These are phyloP conservation scores for Pleurotus salmoneostramineus DNA, from an alignment of 768 basidiomycete species.

Conservation along the genomic window DNA sequence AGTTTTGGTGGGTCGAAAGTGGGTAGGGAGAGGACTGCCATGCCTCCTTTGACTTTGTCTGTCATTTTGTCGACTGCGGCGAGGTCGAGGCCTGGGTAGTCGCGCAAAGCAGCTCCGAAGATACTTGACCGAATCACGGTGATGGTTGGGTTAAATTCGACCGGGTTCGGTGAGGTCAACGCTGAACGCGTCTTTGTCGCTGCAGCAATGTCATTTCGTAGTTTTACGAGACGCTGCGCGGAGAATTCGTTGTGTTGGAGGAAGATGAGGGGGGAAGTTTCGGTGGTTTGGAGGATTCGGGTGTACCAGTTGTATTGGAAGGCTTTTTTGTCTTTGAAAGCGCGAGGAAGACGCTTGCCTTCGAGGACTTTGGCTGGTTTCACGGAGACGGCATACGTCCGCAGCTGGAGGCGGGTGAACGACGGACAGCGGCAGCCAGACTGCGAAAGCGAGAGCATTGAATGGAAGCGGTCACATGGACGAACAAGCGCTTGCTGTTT, in stretches of 20 bases:
- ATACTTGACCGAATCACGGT: slow-evolving; percentile 74
- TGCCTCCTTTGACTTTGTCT: slow-evolving; percentile 50
- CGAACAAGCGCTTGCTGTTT: background rate
- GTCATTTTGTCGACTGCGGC: slow-evolving; percentile 49
- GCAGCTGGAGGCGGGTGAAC: slow-evolving; percentile 23
- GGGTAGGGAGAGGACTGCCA: slow-evolving; percentile 64
- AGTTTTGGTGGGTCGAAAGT: slow-evolving; percentile 72
- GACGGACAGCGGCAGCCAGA: slow-evolving; percentile 22
- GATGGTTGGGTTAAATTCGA: slow-evolving; percentile 42
- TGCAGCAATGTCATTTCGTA: slow-evolving; percentile 63
- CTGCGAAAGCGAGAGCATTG: background rate
- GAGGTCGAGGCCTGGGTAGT: slow-evolving; percentile 48
- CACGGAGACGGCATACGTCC: slow-evolving; percentile 57
- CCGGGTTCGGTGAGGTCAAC: slow-evolving; percentile 19
- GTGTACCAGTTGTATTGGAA: slow-evolving; percentile 80
- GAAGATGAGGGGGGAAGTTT: slow-evolving; percentile 65
- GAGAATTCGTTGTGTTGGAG: slow-evolving; percentile 77
- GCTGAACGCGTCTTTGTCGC: slow-evolving; percentile 34
- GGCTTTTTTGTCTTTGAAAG: slow-evolving; percentile 76
- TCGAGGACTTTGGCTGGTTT: slow-evolving; percentile 45
- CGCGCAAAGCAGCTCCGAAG: slow-evolving; percentile 73
- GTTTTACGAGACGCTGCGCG: slow-evolving; percentile 58
- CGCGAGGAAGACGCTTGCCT: slow-evolving; percentile 55
- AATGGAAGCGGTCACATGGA: slow-evolving; percentile 1
- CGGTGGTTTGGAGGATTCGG: slow-evolving; percentile 58